Evolutionary conservation across 305 asterid genomes (phyloP).

Genomic region (Fraxinus albicans): DNA sequence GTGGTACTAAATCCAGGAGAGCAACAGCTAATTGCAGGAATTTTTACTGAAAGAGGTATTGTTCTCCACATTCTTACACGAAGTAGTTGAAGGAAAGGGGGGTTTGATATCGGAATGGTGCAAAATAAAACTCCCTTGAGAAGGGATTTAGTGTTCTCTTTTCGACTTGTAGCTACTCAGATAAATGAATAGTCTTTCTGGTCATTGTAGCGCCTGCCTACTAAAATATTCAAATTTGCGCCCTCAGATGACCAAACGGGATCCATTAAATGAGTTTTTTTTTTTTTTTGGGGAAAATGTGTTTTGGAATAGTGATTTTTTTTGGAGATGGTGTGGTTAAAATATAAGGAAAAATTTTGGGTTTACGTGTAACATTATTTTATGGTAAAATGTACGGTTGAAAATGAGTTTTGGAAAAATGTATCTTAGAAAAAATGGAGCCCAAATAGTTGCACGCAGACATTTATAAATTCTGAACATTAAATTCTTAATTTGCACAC

Average conservation of each 20-base stretch:
- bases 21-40: conserved; percentile 64
- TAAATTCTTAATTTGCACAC: neutral
- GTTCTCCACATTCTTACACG: neutral
- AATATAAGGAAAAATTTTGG: no score
- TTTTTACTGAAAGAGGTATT: conserved; percentile 76
- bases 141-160: neutral
- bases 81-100: neutral
- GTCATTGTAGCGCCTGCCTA: neutral
- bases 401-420: no score
- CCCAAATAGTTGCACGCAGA: neutral
- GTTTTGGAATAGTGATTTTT: no score
- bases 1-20: conserved; percentile 77
- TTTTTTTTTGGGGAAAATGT: no score
- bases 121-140: neutral
- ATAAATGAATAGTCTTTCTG: neutral
- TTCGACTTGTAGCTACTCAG: neutral
- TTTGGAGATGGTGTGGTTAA: neutral
- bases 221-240: neutral
- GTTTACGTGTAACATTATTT: no score
- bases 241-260: neutral
- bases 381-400: neutral
- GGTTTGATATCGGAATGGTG: neutral
- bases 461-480: neutral
- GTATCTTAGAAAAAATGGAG: no score
- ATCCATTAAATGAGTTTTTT: neutral